Percentiles rank a stretch among this genome's conserved stretches.
These are phyloP conservation scores for Pachyrhizus erosus DNA, from an alignment of 306 rosid species.

Conservation along the genomic window DNA sequence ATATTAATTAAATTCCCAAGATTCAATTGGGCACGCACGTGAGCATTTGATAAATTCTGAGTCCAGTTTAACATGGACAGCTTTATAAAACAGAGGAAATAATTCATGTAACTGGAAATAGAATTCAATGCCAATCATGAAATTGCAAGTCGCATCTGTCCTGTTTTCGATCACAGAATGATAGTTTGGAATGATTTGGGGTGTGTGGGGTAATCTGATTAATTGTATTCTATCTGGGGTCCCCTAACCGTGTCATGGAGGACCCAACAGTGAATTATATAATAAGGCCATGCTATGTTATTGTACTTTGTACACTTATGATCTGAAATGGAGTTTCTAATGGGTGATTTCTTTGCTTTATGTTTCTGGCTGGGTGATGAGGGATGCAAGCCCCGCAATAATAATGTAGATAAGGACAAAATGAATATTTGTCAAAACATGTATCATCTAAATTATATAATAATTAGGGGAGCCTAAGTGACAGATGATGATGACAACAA, in stretches of 20 bases:
- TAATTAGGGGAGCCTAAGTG: slow-evolving; percentile 44
- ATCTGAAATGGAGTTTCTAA: slow-evolving; percentile 26
- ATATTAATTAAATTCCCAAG: slow-evolving; percentile 17
- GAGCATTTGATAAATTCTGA: slow-evolving; percentile 49
- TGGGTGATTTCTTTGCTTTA: slow-evolving; percentile 29
- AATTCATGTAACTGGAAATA: slow-evolving; percentile 47
- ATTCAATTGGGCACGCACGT: slow-evolving; percentile 51
- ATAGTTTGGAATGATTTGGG: slow-evolving; percentile 50
- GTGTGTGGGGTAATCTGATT: slow-evolving; percentile 44
- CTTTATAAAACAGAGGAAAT: slow-evolving; percentile 36
- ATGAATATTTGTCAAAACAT: slow-evolving; percentile 58
- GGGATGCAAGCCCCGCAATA: slow-evolving; percentile 43
- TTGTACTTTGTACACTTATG: slow-evolving; percentile 31
- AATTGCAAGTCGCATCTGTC: slow-evolving; percentile 57
- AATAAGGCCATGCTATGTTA: slow-evolving; percentile 10
- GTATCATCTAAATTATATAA: slow-evolving; percentile 49
- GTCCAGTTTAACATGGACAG: slow-evolving; percentile 47
- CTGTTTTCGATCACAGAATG: slow-evolving; percentile 53
- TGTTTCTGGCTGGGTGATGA: slow-evolving; percentile 39
- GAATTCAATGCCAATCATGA: slow-evolving; percentile 49
- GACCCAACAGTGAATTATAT: not conserved
- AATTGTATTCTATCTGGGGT: slow-evolving; percentile 50
- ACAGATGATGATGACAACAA: slow-evolving; percentile 39
- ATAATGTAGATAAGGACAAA: slow-evolving; percentile 60
- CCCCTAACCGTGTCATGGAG: slow-evolving; percentile 42